phyloP scores from a whole-genome alignment of 2,329 filamentous ascomycete genomes.

The Pestalotiopsis sp. region DNA sequence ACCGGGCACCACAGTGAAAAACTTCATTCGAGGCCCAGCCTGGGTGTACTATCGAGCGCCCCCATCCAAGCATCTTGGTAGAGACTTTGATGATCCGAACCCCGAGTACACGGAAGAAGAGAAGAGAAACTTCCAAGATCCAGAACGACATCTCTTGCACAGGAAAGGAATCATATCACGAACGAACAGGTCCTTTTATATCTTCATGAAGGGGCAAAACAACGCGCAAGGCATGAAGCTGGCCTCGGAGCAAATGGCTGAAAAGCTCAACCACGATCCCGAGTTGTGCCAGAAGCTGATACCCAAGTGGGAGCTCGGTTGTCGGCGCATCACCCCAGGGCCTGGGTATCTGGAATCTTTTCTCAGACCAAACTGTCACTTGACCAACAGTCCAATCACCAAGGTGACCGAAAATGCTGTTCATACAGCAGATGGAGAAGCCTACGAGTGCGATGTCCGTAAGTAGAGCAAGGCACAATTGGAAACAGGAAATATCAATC shows the following conservation, averaged over 20 bases:
- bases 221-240: conserved; percentile 44
- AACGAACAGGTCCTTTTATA: conserved; percentile 39
- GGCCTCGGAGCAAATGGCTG: conserved; percentile 43
- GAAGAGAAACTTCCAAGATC: conserved; percentile 52
- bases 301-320: conserved; percentile 23
- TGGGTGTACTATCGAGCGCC: conserved; percentile 39
- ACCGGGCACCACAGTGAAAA: conserved; percentile 31
- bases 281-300: conserved; percentile 37
- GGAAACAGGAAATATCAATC: not conserved
- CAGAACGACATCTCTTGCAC: conserved; percentile 52
- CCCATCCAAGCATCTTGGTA: conserved; percentile 32
- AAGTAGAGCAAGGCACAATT: not conserved
- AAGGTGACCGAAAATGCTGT: conserved; percentile 15
- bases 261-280: conserved; percentile 40
- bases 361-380: conserved; percentile 17
- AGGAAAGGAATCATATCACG: conserved; percentile 38
- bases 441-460: conserved; percentile 19
- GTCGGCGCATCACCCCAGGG: conserved; percentile 23
- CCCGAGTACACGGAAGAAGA: conserved; percentile 38
- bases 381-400: conserved; percentile 22
- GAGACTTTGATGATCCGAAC: conserved; percentile 32
- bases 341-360: conserved; percentile 25
- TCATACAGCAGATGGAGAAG: conserved; percentile 16
- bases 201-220: conserved; percentile 30
- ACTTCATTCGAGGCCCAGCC: conserved; percentile 35